Evolutionary conservation across 108 stramenopile genomes (phyloP).

Genomic region (Pinguiococcus pyrenoidosus): DNA sequence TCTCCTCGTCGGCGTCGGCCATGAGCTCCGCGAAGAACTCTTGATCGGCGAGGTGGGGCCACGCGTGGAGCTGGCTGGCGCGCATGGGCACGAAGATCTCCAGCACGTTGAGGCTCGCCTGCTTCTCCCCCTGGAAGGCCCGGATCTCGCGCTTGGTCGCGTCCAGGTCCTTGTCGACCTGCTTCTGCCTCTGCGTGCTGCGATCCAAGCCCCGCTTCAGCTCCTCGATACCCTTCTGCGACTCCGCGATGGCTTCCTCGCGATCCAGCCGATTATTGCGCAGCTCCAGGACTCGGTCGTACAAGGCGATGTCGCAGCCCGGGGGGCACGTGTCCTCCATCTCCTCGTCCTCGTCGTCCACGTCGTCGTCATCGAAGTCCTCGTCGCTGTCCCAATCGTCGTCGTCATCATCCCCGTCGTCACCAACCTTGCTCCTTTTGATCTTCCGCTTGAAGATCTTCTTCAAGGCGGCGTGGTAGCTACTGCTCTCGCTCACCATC

Average conservation of each 20-base stretch:
- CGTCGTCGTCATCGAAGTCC: slow-evolving; percentile 29
- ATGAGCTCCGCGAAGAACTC: too few relatives aligned
- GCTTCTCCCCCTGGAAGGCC: slow-evolving; percentile 48
- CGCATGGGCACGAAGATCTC: slow-evolving; percentile 2
- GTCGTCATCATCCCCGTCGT: slow-evolving; percentile 25
- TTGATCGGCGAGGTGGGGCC: too few relatives aligned
- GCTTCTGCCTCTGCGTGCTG: slow-evolving; percentile 18
- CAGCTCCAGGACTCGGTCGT: slow-evolving; percentile 45
- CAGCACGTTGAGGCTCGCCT: slow-evolving; percentile 7
- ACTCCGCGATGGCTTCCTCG: slow-evolving; percentile 34
- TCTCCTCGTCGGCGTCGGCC: too few relatives aligned
- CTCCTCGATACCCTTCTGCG: slow-evolving; percentile 38
- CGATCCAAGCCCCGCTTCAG: slow-evolving; percentile 34
- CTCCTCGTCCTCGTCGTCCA: slow-evolving; percentile 45
- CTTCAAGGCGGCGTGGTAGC: slow-evolving; percentile 21
- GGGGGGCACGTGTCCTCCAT: slow-evolving; percentile 46
- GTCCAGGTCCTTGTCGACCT: slow-evolving; percentile 41
- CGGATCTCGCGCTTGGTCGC: slow-evolving; percentile 33
- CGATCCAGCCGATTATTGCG: slow-evolving; percentile 45
- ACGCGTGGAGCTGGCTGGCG: slow-evolving; percentile 7
- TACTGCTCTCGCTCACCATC: slow-evolving; percentile 23
- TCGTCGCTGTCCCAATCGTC: slow-evolving; percentile 28
- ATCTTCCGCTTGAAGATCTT: slow-evolving; percentile 48
- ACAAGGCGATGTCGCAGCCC: slow-evolving; percentile 35
- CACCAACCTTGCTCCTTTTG: slow-evolving; percentile 30